Evolutionary conservation across 345 rosid genomes (phyloP), one percentile per base, ranked within the genome.

Genomic region (Eucalyptus cloeziana): DNA sequence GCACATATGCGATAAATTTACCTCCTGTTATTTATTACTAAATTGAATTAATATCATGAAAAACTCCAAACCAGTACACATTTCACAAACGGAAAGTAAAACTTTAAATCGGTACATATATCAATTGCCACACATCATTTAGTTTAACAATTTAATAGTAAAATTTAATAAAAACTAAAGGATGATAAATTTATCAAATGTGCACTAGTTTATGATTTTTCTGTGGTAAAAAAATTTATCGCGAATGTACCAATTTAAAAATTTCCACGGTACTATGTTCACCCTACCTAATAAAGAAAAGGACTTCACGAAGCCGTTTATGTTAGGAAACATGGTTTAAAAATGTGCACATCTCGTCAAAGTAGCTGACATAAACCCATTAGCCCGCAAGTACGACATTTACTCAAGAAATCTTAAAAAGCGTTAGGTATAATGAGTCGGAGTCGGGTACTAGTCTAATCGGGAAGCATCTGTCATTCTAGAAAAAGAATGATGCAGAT

Each of bases 231-330:
- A 52, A 52, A 21, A 52, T 52, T 52, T 21, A 0, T 1, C 4
- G 2, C 2, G 0, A 0, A 52, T 52, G 25, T 52, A 21, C 1
- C 1, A 0, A 0, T 21, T 52, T 52, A 52, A 52, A 52, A 52
- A 21, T 60, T 25, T 25, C 0, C 7, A 27, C 25, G 0, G 2
- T 52, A 52, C 58, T 7, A 52, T 8, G 10, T 0, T 52, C 58
- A 52, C 10, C 58, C 2, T 19, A 52, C 71, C 37, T 30, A 62
- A 30, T 62, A 62, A 64, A 30, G n/a, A 11, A 27, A 25, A n/a
- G 76, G 76, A 14, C 40, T 64, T 64, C 76, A 13, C 9, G 33
- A n/a, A n/a, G 40, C 40, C 76, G n/a, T 64, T 1, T n/a, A n/a
- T n/a, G 17, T 64, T n/a, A 64, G 76, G 76, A 64, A 15, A 69